These are phyloP conservation scores for Aspergillus brunneoviolaceus DNA, from an alignment of 2,329 filamentous ascomycete genomes.

Conservation along the genomic window DNA sequence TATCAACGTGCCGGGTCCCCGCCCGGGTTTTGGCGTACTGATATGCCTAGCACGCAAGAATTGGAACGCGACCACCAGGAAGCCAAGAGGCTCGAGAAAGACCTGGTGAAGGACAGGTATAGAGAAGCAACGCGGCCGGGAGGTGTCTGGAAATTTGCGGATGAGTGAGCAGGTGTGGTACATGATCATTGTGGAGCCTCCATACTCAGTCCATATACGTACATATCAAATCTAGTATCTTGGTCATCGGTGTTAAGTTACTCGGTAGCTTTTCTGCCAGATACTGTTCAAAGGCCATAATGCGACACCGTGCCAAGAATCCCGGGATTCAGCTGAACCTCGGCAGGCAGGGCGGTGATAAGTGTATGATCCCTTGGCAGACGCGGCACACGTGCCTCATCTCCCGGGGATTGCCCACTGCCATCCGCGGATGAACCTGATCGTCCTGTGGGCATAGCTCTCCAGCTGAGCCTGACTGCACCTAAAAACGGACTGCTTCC, in stretches of 20 bases:
- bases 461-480: slow-evolving; percentile 3
- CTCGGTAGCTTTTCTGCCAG: no score
- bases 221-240: no score
- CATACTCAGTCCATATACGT: no score
- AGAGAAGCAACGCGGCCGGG: slow-evolving; percentile 75
- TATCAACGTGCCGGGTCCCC: slow-evolving; percentile 72
- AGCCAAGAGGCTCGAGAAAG: slow-evolving; percentile 62
- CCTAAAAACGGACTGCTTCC: background rate
- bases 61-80: slow-evolving; percentile 63
- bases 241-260: no score
- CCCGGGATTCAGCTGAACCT: slow-evolving; percentile 21
- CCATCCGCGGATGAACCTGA: background rate
- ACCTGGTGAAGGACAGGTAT: slow-evolving; percentile 70
- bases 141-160: slow-evolving; percentile 77
- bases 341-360: slow-evolving; percentile 4
- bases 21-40: slow-evolving; percentile 85
- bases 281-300: background rate
- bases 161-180: slow-evolving; percentile 57
- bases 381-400: slow-evolving; percentile 27
- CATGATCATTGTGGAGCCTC: no score
- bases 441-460: background rate
- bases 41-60: slow-evolving; percentile 89
- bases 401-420: slow-evolving; percentile 2
- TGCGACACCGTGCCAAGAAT: background rate
- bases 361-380: slow-evolving; percentile 26